A percentile compares a stretch with the other conserved stretches of the same genome.
Evolutionary conservation across 108 stramenopile genomes (phyloP).

Genomic region (Poteriospumella lacustris): DNA sequence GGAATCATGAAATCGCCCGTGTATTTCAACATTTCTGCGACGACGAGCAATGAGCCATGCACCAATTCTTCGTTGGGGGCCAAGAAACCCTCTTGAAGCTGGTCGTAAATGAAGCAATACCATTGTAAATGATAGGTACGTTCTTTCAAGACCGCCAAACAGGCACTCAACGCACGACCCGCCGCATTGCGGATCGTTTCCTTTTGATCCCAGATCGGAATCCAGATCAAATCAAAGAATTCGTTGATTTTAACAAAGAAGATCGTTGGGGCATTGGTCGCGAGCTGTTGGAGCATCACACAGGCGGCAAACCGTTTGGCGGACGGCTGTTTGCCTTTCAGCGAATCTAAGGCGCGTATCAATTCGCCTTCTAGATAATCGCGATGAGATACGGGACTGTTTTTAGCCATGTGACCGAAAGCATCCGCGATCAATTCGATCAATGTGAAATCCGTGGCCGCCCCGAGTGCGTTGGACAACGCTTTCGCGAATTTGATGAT

Average conservation of each 20-base stretch:
- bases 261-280: constrained; percentile 77
- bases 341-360: constrained; percentile 80
- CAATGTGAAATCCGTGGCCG: constrained; percentile 71
- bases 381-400: constrained; percentile 37
- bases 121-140: constrained; percentile 34
- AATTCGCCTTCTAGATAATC: constrained; percentile 90
- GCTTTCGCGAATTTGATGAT: constrained; percentile 83
- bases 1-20: constrained; percentile 85
- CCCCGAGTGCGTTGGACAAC: constrained; percentile 60
- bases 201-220: constrained; percentile 69
- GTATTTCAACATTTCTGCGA: constrained; percentile 72
- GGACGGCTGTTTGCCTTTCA: constrained; percentile 38
- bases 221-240: constrained; percentile 78
- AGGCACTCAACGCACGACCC: constrained; percentile 74
- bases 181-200: constrained; percentile 81
- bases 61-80: constrained; percentile 27
- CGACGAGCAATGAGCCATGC: constrained; percentile 82
- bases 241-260: constrained; percentile 78
- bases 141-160: constrained; percentile 36
- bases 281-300: constrained; percentile 74
- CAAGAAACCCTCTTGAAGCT: constrained; percentile 30
- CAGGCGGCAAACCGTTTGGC: constrained; percentile 72
- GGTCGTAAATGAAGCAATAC: constrained; percentile 43
- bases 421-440: constrained; percentile 70
- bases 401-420: constrained; percentile 78